Evolutionary conservation across 2,329 filamentous ascomycete genomes (phyloP).

Genomic region (Colletotrichum sp.): DNA sequence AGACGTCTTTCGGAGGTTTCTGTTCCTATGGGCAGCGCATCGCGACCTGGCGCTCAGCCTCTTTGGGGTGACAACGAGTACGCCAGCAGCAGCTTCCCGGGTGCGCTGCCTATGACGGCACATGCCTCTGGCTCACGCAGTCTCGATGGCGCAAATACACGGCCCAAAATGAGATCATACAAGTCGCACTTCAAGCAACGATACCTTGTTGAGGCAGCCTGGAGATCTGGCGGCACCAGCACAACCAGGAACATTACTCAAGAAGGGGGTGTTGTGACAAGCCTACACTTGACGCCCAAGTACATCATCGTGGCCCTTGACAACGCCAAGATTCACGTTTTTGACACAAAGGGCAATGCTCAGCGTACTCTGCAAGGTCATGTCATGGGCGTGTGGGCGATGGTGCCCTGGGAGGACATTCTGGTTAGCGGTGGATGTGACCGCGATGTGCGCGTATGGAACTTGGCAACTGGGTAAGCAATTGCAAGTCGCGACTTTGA

Average conservation of each 20-base stretch:
- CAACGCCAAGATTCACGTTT: slow-evolving; percentile 98
- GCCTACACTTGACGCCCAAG: slow-evolving; percentile 89
- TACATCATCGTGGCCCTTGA: slow-evolving; percentile 98
- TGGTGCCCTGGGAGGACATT: slow-evolving; percentile 97
- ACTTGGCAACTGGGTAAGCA: slow-evolving; percentile 86
- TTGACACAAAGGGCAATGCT: slow-evolving; percentile 87
- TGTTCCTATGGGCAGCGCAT: background rate
- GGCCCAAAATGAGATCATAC: slow-evolving; percentile 80
- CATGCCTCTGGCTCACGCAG: slow-evolving; percentile 52
- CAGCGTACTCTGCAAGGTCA: slow-evolving; percentile 92
- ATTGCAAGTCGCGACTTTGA: background rate
- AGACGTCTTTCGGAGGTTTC: slow-evolving; percentile 59
- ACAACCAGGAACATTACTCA: slow-evolving; percentile 90
- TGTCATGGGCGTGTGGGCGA: slow-evolving; percentile 99
- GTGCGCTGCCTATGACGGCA: slow-evolving; percentile 40
- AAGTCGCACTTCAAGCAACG: slow-evolving; percentile 97
- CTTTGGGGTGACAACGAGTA: slow-evolving; percentile 25
- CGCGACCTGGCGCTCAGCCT: slow-evolving; percentile 8
- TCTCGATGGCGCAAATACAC: slow-evolving; percentile 55
- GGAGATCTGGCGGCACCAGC: slow-evolving; percentile 88
- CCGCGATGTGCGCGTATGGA: slow-evolving; percentile 95
- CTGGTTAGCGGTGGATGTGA: slow-evolving; percentile 97
- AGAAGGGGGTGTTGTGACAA: slow-evolving; percentile 96
- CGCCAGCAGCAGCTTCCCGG: slow-evolving; percentile 49
- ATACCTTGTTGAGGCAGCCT: slow-evolving; percentile 96